Evolutionary conservation across 2,329 filamentous ascomycete species (phyloP).

Genomic region (Pyrenophora graminea): DNA sequence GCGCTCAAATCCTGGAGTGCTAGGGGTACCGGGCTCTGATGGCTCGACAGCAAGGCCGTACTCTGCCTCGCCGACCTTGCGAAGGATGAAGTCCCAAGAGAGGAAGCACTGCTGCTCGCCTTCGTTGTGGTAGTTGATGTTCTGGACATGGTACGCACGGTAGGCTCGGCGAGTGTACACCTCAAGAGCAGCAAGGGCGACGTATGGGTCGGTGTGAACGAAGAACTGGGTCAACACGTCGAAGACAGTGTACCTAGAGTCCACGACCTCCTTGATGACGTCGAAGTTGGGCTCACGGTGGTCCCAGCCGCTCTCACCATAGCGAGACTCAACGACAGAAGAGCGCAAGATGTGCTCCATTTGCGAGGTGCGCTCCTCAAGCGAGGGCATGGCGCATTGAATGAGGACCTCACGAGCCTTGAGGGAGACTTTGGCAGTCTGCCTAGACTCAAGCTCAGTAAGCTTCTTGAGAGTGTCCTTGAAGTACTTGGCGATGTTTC

Average conservation of each 20-base stretch:
- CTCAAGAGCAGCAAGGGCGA: constrained; percentile 88
- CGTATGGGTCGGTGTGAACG: constrained; percentile 90
- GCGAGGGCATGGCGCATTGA: constrained; percentile 91
- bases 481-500: constrained; percentile 87
- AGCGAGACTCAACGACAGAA: constrained; percentile 93
- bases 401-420: constrained; percentile 98
- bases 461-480: constrained; percentile 80
- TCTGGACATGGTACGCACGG: constrained; percentile 89
- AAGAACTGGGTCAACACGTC: constrained; percentile 97
- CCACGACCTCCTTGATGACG: constrained; percentile 94
- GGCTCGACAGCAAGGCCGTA: constrained; percentile 81
- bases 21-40: constrained; percentile 72
- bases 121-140: constrained; percentile 83
- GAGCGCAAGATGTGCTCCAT: constrained; percentile 99
- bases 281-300: constrained; percentile 90
- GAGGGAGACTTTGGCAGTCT: constrained; percentile 90
- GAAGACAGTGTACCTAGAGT: constrained; percentile 98
- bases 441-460: constrained; percentile 85
- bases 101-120: constrained; percentile 76
- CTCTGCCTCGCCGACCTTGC: constrained; percentile 90
- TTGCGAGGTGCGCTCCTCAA: constrained; percentile 91
- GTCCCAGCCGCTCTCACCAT: constrained; percentile 95
- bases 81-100: constrained; percentile 93
- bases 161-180: constrained; percentile 97
- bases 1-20: constrained; percentile 70